A percentile compares a stretch with the other conserved stretches of the same genome.
These are phyloP conservation scores for Pyrenophora graminea DNA, from an alignment of 2,329 filamentous ascomycete species.

Conservation along the genomic window DNA sequence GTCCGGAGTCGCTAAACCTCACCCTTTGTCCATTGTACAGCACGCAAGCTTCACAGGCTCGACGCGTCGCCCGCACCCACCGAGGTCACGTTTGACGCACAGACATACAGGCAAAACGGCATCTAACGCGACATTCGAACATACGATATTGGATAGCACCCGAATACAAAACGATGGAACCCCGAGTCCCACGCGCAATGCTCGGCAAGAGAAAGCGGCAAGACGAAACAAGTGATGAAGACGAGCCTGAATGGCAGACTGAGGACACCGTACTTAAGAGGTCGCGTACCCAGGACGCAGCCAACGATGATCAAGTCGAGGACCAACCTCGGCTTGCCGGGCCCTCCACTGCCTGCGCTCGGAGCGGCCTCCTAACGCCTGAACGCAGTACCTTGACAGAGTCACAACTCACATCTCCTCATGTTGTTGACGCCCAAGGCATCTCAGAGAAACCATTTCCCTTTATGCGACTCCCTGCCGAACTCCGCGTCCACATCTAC, in stretches of 20 bases:
- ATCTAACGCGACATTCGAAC: not conserved
- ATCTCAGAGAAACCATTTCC: constrained; percentile 31
- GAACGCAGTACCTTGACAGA: constrained; percentile 26
- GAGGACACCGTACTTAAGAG: constrained; percentile 6
- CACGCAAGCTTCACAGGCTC: not conserved
- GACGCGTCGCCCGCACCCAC: not conserved
- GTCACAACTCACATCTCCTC: constrained; percentile 8
- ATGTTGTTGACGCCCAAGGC: not conserved
- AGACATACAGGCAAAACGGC: not conserved
- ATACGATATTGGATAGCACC: not conserved
- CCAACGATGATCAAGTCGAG: not conserved
- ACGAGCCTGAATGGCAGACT: not conserved
- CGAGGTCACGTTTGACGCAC: not conserved
- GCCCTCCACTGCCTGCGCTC: constrained; percentile 2
- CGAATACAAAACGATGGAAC: constrained; percentile 6
- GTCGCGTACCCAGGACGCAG: constrained; percentile 7
- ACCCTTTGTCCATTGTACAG: not conserved
- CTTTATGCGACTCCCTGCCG: constrained; percentile 52
- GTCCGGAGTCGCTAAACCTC: not conserved
- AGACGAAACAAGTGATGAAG: not conserved
- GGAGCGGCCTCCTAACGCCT: constrained; percentile 25
- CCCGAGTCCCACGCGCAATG: not conserved
- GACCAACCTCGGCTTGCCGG: not conserved
- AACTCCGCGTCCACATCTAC: constrained; percentile 53
- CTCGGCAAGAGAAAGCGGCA: constrained; percentile 11